Conservation (phyloP, 495 filamentous ascomycete species). For the Penicillium pulvis region DNA sequence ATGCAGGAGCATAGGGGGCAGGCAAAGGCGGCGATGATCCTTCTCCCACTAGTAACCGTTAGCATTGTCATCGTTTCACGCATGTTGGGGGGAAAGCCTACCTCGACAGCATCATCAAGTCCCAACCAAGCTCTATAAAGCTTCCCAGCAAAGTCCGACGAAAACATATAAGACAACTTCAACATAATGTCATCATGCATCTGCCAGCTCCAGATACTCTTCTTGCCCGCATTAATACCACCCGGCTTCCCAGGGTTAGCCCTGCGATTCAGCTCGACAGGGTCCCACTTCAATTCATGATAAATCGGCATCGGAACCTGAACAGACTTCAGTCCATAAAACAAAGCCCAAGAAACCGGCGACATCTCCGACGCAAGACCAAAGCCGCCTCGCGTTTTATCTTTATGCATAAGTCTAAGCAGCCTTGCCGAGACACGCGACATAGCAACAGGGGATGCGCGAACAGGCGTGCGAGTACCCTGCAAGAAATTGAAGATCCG, state of each 20-base stretch:
- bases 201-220: conserved; percentile 27
- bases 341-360: conserved; percentile 60
- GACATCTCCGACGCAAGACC: conserved; percentile 69
- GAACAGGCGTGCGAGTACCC: conserved; percentile 55
- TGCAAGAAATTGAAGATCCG: conserved; percentile 53
- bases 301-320: conserved; percentile 60
- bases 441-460: conserved; percentile 65
- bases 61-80: conserved; percentile 4
- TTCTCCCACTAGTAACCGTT: conserved; percentile 48
- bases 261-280: conserved; percentile 54
- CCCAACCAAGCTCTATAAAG: conserved; percentile 67
- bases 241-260: conserved; percentile 58
- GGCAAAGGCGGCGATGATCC: conserved; percentile 50
- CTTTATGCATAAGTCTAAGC: conserved; percentile 64
- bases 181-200: conserved; percentile 21
- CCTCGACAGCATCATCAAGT: conserved; percentile 49
- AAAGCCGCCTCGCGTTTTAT: conserved; percentile 43
- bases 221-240: conserved; percentile 12
- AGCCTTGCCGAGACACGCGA: conserved; percentile 59
- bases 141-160: conserved; percentile 51
- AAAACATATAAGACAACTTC: conserved; percentile 35
- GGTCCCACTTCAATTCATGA: conserved; percentile 60
- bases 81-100: too few relatives aligned
- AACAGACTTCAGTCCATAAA: conserved; percentile 64
- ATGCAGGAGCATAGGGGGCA: conserved; percentile 59